Conservation (phyloP, 83 land plant genomes). For the Thuja plicata region DNA sequence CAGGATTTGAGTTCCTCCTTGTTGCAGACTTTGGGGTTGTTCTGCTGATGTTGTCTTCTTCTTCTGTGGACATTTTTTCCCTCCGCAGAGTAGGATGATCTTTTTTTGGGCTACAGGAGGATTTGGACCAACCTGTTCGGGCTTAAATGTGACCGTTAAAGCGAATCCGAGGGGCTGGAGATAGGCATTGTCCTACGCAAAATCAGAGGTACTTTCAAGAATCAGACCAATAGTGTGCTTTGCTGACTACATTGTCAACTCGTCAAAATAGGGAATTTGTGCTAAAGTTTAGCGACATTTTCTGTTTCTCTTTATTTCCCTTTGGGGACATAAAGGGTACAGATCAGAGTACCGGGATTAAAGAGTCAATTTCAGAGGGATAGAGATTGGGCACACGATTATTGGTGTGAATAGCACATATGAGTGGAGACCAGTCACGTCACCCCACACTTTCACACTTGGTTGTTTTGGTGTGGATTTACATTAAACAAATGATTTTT, state of each 20-base stretch:
- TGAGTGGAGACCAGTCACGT: too few relatives aligned
- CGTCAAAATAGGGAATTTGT: not conserved
- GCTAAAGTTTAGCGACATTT: not conserved
- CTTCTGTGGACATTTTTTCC: not conserved
- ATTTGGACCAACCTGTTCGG: not conserved
- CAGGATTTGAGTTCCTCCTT: constrained; percentile 40
- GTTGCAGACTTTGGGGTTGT: not conserved
- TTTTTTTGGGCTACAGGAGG: too few relatives aligned
- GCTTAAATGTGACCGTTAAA: constrained; percentile 11
- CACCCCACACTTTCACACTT: too few relatives aligned
- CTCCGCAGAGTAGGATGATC: not conserved
- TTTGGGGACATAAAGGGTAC: too few relatives aligned
- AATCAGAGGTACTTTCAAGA: not conserved
- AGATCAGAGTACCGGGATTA: not conserved
- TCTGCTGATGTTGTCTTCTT: not conserved
- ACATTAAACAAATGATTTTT: too few relatives aligned
- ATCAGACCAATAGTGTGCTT: not conserved
- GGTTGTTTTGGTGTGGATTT: too few relatives aligned
- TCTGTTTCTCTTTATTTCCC: not conserved
- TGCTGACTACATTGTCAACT: not conserved
- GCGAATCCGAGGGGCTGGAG: constrained; percentile 2
- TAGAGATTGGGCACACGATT: not conserved
- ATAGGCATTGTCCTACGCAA: not conserved
- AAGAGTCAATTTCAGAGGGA: not conserved
- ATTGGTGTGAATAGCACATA: too few relatives aligned